Evolutionary conservation across 2,329 filamentous ascomycete genomes (phyloP).

Genomic region (Arthrinium puccinioides): DNA sequence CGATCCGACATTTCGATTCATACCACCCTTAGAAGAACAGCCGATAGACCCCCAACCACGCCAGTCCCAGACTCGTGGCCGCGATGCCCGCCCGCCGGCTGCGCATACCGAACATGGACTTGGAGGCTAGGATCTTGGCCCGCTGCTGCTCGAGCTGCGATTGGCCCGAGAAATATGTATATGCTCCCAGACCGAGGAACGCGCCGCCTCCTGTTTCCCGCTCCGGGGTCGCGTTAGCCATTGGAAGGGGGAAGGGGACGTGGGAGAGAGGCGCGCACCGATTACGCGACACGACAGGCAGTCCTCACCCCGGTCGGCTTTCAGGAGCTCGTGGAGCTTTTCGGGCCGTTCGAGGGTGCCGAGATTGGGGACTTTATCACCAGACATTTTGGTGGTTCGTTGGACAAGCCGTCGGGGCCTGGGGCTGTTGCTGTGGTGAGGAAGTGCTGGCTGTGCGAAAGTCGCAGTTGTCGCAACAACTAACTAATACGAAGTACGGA

Average conservation of each 20-base stretch:
- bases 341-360: conserved; percentile 53
- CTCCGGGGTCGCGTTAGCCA: conserved; percentile 4
- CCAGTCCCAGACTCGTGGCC: conserved; percentile 58
- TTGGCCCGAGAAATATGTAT: conserved; percentile 71
- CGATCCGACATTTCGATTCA: too few species aligned
- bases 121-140: conserved; percentile 59
- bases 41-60: conserved; percentile 65
- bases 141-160: conserved; percentile 61
- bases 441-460: too few species aligned
- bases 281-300: conserved; percentile 66
- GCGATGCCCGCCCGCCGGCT: conserved; percentile 62
- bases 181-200: conserved; percentile 67
- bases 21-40: conserved; percentile 42
- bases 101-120: conserved; percentile 64
- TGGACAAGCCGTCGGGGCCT: too few species aligned
- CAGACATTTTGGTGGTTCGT: conserved; percentile 27
- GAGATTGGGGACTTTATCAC: conserved; percentile 42
- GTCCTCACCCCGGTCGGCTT: conserved; percentile 52
- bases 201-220: conserved; percentile 56
- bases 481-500: too few species aligned
- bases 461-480: too few species aligned
- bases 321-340: conserved; percentile 50
- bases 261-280: conserved; percentile 42
- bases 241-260: not conserved
- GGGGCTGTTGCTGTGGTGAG: too few species aligned